Evolutionary conservation across 768 basidiomycete genomes (phyloP).

Genomic region (Daedaleopsis sinensis): DNA sequence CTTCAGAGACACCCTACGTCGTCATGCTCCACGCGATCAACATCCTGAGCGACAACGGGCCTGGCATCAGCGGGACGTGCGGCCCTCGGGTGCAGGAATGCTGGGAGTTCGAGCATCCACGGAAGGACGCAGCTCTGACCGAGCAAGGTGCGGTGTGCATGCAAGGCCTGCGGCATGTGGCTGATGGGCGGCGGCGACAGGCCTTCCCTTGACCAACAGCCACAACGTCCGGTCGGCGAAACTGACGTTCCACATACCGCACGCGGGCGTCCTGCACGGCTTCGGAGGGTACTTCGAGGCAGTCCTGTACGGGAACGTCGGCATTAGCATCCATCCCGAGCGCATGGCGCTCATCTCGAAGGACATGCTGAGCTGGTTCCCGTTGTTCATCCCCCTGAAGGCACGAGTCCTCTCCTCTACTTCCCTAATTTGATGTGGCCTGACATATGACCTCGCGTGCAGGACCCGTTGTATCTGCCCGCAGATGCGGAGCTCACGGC

Average conservation of each 20-base stretch:
- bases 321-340: slow-evolving; percentile 92
- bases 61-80: slow-evolving; percentile 63
- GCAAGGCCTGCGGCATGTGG: neutral
- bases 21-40: slow-evolving; percentile 98
- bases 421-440: neutral
- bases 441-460: slow-evolving; percentile 3
- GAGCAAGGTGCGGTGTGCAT: slow-evolving; percentile 52
- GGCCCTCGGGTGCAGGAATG: slow-evolving; percentile 90
- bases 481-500: slow-evolving; percentile 91
- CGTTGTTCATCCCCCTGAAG: slow-evolving; percentile 92
- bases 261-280: slow-evolving; percentile 92
- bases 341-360: slow-evolving; percentile 85
- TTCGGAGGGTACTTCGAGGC: slow-evolving; percentile 98
- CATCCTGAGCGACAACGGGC: slow-evolving; percentile 78
- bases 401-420: slow-evolving; percentile 43
- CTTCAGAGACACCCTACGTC: slow-evolving; percentile 94
- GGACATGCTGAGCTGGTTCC: slow-evolving; percentile 99
- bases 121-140: slow-evolving; percentile 77
- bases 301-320: slow-evolving; percentile 85
- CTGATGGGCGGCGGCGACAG: slow-evolving; percentile 43
- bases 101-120: slow-evolving; percentile 97
- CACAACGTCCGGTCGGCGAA: slow-evolving; percentile 92
- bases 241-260: slow-evolving; percentile 89
- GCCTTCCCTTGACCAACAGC: slow-evolving; percentile 90
- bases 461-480: slow-evolving; percentile 95